A percentile compares a stretch with the other conserved stretches of the same genome.
Conservation (phyloP, 768 basidiomycete species). For the Auricularia sp. region DNA sequence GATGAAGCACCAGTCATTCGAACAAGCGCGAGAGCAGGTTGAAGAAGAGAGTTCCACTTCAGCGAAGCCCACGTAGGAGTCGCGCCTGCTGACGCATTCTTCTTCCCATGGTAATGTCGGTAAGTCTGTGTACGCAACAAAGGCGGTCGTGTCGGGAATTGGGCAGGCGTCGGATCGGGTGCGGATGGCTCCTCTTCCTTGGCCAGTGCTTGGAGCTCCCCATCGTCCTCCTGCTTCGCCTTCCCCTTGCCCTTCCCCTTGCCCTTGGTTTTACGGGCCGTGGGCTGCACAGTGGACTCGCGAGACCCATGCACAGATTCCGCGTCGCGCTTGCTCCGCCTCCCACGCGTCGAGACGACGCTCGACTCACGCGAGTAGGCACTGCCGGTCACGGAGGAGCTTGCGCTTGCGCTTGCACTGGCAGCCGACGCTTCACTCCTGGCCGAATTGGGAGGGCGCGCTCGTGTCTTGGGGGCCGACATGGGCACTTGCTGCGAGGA, state of each 20-base stretch:
- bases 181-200: not conserved
- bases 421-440: not conserved
- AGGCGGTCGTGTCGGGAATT: not conserved
- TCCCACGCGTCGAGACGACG: not conserved
- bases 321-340: not conserved
- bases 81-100: not conserved
- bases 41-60: not conserved
- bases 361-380: not conserved
- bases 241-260: not conserved
- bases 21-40: not conserved
- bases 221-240: not conserved
- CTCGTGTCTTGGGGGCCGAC: not conserved
- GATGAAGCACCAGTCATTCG: not conserved
- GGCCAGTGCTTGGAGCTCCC: not conserved
- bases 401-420: no score
- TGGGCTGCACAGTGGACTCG: not conserved
- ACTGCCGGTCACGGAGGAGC: no score
- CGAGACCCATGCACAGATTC: not conserved
- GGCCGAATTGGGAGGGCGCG: not conserved
- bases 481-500: not conserved
- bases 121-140: not conserved
- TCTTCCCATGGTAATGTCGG: constrained; percentile 1
- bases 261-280: not conserved
- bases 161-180: not conserved
- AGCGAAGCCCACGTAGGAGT: not conserved